phyloP scores from a whole-genome alignment of 2,329 filamentous ascomycete genomes.

The Cercospora sp. region DNA sequence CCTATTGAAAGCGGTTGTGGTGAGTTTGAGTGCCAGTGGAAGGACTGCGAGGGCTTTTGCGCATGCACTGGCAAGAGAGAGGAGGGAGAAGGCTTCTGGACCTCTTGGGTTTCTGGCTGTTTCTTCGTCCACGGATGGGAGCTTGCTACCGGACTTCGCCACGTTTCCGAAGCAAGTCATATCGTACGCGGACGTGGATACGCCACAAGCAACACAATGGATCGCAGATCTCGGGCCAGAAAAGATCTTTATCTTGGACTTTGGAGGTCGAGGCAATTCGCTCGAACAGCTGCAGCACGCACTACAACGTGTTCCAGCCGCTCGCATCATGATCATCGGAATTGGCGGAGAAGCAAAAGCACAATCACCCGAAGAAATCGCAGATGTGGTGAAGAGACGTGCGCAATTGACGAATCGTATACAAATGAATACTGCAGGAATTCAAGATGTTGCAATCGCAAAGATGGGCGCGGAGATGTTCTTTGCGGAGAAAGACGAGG shows the following conservation, averaged over 20 bases:
- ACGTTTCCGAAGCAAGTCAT: slow-evolving; percentile 6
- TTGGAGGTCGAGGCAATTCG: slow-evolving; percentile 20
- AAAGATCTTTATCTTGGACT: slow-evolving; percentile 25
- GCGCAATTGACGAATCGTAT: slow-evolving; percentile 12
- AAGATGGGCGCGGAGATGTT: slow-evolving; percentile 16
- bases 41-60: slow-evolving; percentile 25
- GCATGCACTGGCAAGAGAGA: slow-evolving; percentile 11
- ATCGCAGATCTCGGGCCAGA: slow-evolving; percentile 4
- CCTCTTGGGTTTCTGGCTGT: slow-evolving; percentile 23
- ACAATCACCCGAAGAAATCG: slow-evolving; percentile 5
- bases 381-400: not conserved
- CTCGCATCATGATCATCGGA: slow-evolving; percentile 14
- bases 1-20: slow-evolving; percentile 12
- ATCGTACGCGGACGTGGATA: slow-evolving; percentile 10
- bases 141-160: not conserved
- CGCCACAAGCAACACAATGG: not conserved
- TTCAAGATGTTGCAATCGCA: slow-evolving; percentile 18
- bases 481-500: slow-evolving; percentile 12
- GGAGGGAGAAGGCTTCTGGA: no score
- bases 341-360: slow-evolving; percentile 20
- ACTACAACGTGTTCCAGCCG: not conserved
- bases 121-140: slow-evolving; percentile 4
- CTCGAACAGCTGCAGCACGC: slow-evolving; percentile 5
- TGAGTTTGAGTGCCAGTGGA: slow-evolving; percentile 24
- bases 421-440: slow-evolving; percentile 28